Base-by-base conservation (phyloP, 164 flowering plant genomes). In the Vitis rupestris region DNA sequence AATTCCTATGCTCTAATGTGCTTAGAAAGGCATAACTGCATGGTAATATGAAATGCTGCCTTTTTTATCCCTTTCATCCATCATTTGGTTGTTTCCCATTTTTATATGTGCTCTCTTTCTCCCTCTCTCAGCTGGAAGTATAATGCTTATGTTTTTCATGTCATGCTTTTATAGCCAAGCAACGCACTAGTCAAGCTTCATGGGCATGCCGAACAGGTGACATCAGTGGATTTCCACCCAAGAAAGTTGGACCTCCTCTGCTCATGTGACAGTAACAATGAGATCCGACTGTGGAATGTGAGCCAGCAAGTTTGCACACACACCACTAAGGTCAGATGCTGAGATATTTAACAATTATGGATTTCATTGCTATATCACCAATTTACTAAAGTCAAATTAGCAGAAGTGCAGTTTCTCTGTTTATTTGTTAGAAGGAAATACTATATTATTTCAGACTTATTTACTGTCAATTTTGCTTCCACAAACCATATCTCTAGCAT, bases 151-250 rank as follows among this genome's bases (percentile, higher is more conserved):
- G 11, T 54, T 15, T n/a, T 69, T 52, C 3, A 12, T n/a, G 23
- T 69, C 50, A 50, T 69, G 31, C 8, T 9, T 50, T 50, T 69
- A 23, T 66, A 70, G 77, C 70, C 69, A 16, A 55, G 23, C 31
- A 69, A 23, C 27, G 13, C 77, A 44, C 54, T 74, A n/a, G 8
- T n/a, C 63, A 52, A 60, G 57, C 73, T 74, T 47, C 31, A 29
- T 57, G 80, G 76, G 17, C 77, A 77, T 64, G 30, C 65, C 8
- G 65, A 67, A n/a, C 72, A 71, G 50, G 81, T 78, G 49, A 68
- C 59, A 47, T 74, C 77, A 51, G 16, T 74, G 31, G 81, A 78
- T 50, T 78, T 78, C 62, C 75, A 74, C 66, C 81, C 81, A 9
- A 64, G 59, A 17, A 74, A 78, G 57, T 12, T 13, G 12, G 67